Evolutionary conservation across 1,284 basidiomycete species (phyloP), one percentile per base, ranked within the genome.

Genomic region (Stereum hirsutum): DNA sequence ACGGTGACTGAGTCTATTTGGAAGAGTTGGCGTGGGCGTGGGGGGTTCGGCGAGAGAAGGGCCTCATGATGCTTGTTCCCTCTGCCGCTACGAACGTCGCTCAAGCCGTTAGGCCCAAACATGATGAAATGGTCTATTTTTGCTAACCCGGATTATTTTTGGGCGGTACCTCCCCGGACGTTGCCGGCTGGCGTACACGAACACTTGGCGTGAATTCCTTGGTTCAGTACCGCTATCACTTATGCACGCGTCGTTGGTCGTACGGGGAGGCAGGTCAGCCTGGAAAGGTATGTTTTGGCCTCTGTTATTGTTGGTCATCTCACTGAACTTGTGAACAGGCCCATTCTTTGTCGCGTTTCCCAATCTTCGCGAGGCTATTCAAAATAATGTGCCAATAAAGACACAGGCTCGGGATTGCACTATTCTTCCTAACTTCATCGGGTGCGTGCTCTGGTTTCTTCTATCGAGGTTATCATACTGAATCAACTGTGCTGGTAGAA

Each of bases 341-440:
- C 94, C 94, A 17, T 97, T 84, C 66, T 97, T 98, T 57, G 89
- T 95, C 42, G 78, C 93, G 12, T 97, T 98, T 64, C 90, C 92
- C 6, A 91, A 92, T 56, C 69, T 98, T 48, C 76, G 82, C 33
- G 81, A 93, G 43, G 88, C 94, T 3, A 66, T 92, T 44, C 72
- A 81, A 52, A 84, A 85, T 64, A 90, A 91, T 63, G 74, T 81
- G 23, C 79, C 92, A 0, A 94, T 99, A 58, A 79, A 81, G 55
- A 99, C 95, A 0, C 78, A 93, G 53, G 90, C 91, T 6, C 72
- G 95, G 46, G 72, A 88, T 33, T 97, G 92, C 57, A 97, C 94
- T 5, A 89, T 99, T 57, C 70, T 99, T 7, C 95, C 95, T 1
- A 93, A 90, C 55, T 96, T 94, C 55, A 89, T 96, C 39, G 93